Percentiles rank a stretch among this genome's conserved stretches.
phyloP scores from a whole-genome alignment of 208 protist species.

The Trypanosoma platydactyli region DNA sequence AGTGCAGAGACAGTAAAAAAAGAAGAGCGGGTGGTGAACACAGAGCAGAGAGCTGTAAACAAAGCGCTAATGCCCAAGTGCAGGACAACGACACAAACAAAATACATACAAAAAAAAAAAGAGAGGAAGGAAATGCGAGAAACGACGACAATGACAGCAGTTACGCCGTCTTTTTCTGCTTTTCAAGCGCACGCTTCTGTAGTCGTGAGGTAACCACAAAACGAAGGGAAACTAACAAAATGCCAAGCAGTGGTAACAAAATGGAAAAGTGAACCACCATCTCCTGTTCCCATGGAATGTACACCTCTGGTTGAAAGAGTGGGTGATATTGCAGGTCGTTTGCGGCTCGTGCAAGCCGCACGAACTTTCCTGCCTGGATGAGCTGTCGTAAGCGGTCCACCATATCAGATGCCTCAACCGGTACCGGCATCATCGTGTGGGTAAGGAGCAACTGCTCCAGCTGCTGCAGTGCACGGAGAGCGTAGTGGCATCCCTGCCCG shows the following conservation, averaged over 20 bases:
- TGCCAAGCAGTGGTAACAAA: constrained; percentile 49
- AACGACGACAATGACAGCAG: background rate
- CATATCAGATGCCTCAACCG: constrained; percentile 32
- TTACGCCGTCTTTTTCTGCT: constrained; percentile 8
- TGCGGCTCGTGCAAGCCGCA: constrained; percentile 53
- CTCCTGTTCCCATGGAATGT: constrained; percentile 75
- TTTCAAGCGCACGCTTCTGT: constrained; percentile 3
- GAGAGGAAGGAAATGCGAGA: background rate
- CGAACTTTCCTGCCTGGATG: constrained; percentile 28
- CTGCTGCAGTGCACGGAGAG: constrained; percentile 45
- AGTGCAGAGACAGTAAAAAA: background rate
- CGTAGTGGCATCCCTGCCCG: constrained; percentile 52
- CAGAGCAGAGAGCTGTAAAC: background rate
- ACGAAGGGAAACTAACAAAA: constrained; percentile 39
- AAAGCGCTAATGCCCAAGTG: background rate
- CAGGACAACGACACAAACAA: background rate
- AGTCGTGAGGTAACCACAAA: constrained; percentile 27
- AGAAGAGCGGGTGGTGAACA: background rate
- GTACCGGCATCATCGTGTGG: constrained; percentile 56
- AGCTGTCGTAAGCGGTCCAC: constrained; percentile 35
- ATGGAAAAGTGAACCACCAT: constrained; percentile 62
- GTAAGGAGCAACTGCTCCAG: constrained; percentile 38
- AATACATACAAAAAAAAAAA: constrained; percentile 6
- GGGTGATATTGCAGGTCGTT: constrained; percentile 78
- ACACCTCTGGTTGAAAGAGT: constrained; percentile 71